A percentile compares a stretch with the other conserved stretches of the same genome.
These are phyloP conservation scores for Alternaria sp. DNA, from an alignment of 2,329 filamentous ascomycete species.

Conservation along the genomic window DNA sequence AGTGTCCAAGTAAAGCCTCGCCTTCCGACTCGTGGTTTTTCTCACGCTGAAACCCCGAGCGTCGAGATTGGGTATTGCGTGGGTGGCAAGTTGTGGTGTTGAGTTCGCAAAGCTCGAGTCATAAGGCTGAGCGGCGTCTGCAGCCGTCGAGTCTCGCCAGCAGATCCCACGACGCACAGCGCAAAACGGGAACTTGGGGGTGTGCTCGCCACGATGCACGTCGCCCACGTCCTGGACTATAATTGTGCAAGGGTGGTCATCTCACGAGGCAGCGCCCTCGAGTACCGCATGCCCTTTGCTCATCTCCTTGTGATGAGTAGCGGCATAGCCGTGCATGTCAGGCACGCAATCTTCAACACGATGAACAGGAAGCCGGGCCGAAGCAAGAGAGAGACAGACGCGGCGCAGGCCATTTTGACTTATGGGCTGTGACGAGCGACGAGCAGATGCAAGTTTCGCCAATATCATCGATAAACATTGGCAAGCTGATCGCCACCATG, in stretches of 20 bases:
- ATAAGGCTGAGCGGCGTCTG: constrained; percentile 45
- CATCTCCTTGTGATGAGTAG: constrained; percentile 25
- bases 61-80: constrained; percentile 14
- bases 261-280: constrained; percentile 33
- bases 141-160: constrained; percentile 35
- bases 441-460: constrained; percentile 7
- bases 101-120: constrained; percentile 31
- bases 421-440: not conserved
- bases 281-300: constrained; percentile 27
- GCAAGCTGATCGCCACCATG: constrained; percentile 28
- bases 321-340: constrained; percentile 25
- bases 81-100: constrained; percentile 19
- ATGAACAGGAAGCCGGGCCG: constrained; percentile 42
- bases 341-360: constrained; percentile 33
- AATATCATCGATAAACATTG: constrained; percentile 25
- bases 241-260: constrained; percentile 28
- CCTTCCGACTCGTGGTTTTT: not conserved
- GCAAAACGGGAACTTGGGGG: constrained; percentile 13
- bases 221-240: constrained; percentile 20
- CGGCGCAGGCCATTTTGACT: constrained; percentile 23
- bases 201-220: constrained; percentile 25
- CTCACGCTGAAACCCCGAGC: constrained; percentile 16
- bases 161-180: constrained; percentile 29
- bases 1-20: not conserved
- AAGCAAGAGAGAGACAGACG: constrained; percentile 22